phyloP scores from a whole-genome alignment of 805 yeast genomes.

The Kuraishia cidri region DNA sequence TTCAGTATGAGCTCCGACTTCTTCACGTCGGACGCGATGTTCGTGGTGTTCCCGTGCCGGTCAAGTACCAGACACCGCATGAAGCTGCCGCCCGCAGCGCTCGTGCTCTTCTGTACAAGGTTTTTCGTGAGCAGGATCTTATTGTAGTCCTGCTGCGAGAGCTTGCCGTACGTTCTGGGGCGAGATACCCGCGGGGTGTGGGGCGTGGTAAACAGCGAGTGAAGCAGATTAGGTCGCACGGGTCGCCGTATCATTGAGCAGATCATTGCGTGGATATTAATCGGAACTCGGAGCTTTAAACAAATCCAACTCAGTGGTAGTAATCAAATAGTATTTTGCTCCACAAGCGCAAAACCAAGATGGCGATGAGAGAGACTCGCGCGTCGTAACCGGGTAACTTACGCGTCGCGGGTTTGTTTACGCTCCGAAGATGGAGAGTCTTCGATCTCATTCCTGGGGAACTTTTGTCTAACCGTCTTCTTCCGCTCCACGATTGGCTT shows the following conservation, averaged over 20 bases:
- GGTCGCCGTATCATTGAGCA: background rate
- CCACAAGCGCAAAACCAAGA: background rate
- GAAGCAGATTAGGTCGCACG: background rate
- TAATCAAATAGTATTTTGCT: no score
- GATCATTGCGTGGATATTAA: no score
- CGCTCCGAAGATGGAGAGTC: background rate
- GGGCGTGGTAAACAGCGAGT: background rate
- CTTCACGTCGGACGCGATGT: conserved; percentile 34
- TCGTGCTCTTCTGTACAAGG: conserved; percentile 12
- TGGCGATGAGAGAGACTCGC: background rate
- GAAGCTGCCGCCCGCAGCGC: conserved; percentile 8
- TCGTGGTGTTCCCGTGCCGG: conserved; percentile 29
- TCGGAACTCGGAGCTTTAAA: no score
- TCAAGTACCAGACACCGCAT: conserved; percentile 41
- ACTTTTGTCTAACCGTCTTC: background rate
- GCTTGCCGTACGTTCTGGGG: background rate
- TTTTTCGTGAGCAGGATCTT: conserved; percentile 12
- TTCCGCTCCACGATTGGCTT: no score
- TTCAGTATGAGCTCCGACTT: conserved; percentile 31
- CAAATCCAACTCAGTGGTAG: no score
- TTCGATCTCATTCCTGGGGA: background rate
- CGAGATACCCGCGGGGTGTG: background rate
- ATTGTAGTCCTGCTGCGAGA: conserved; percentile 7
- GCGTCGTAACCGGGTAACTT: background rate
- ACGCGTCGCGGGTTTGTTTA: background rate